Evolutionary conservation across 2,329 filamentous ascomycete genomes (phyloP), one percentile per base, ranked within the genome.

Genomic region (Cordyceps cicadae): DNA sequence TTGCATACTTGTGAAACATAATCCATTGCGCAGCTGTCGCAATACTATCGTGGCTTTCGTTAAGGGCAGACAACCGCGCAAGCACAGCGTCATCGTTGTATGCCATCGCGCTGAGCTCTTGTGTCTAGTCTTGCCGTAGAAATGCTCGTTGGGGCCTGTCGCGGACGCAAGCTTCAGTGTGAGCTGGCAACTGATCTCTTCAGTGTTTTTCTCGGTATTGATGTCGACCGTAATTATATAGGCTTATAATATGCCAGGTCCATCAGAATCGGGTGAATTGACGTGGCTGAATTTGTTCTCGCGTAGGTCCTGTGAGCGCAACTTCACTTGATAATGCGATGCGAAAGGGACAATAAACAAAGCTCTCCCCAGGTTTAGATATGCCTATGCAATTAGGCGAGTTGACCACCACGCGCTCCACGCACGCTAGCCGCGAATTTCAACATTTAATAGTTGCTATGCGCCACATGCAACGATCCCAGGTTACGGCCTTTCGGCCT

Each of bases 11-110:
- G 77, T 99, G 93, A 73, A 99, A 99, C 88, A 99, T 95, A 64
- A 99, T 94, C 95, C 95, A 99, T 86, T 97, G 93, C 62, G 94
- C 92, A 64, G 96, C 92, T 41, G 90, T 93, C 63, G 96, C 85
- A 70, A 99, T 97, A 76, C 92, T 95, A 72, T 99, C 94, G 73
- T 99, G 93, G 12, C 92, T 96, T 76, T 99, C 95, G 75, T 96
- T 97, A 64, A 99, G 84, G 48, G 92, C 90, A 37, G 92, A 95
- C 59, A 99, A 87, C 79, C 97, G 97, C 59, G 93, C 91, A 73
- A 92, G 86, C 60, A 99, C 92, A 52, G 92, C 90, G 77, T 99
- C 94, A 75, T 97, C 92, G 66, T 89, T 94, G 77, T 96, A 97
- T 51, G 94, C 87, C 93, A 99, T 97, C 26, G 9, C 51, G 12